Conservation (phyloP, 768 basidiomycete species). For the Leucosporidium creatinivorum region DNA sequence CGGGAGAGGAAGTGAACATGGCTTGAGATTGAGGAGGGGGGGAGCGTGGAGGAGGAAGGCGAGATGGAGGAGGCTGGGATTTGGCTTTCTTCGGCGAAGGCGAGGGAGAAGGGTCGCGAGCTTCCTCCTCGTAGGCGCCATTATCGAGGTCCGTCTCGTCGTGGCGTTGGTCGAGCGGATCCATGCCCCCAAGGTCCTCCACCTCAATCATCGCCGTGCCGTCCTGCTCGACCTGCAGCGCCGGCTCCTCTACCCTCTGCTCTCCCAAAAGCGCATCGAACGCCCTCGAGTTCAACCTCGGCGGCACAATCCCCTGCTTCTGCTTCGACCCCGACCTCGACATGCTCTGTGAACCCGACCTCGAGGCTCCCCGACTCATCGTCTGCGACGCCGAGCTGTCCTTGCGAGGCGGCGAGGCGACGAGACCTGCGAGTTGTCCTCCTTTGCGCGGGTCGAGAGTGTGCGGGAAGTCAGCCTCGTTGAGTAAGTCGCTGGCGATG, state of each 20-base stretch:
- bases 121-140: too few species aligned
- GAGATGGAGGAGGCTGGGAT: too few species aligned
- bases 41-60: background rate
- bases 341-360: background rate
- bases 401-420: background rate
- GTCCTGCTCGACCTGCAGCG: too few species aligned
- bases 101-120: too few species aligned
- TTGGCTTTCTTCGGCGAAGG: too few species aligned
- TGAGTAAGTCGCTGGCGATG: background rate
- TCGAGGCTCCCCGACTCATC: background rate
- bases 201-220: too few species aligned
- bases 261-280: too few species aligned
- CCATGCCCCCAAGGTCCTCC: too few species aligned
- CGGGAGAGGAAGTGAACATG: background rate
- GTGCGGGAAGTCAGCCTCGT: constrained; percentile 23
- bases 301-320: background rate
- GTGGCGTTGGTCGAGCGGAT: too few species aligned
- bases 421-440: constrained; percentile 10
- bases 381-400: background rate
- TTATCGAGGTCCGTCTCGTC: too few species aligned
- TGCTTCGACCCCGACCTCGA: background rate
- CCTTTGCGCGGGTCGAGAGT: constrained; percentile 21
- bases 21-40: background rate
- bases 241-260: too few species aligned
- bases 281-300: background rate